Evolutionary conservation across 306 rosid species (phyloP), one percentile per base, ranked within the genome.

Genomic region (Argentina anserina): DNA sequence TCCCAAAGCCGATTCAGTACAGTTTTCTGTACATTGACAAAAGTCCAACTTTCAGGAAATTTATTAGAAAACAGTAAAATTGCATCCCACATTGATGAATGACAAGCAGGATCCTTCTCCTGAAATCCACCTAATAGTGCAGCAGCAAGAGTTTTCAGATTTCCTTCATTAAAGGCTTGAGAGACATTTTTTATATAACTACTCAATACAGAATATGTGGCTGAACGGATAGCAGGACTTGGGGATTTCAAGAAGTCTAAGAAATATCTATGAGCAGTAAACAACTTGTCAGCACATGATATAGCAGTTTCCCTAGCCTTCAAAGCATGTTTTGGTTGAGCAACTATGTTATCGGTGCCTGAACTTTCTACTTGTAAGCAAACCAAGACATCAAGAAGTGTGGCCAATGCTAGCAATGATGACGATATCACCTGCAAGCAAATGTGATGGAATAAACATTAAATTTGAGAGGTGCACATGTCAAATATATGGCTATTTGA

Each of bases 51-150:
- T 69, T 72, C 89, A 2, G 96, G 98, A 80, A 91, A 84, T 72
- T 74, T 84, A 85, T 81, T 91, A 61, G 92, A 94, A 81, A 91
- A 91, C 53, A 91, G 90, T 81, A 94, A 77, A 71, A 94, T 69
- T 43, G 82, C 84, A 76, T 91, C 96, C 98, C 98, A 94, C 97
- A 94, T 86, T 71, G 96, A 80, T 42, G 96, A 81, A 85, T 94
- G 96, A 81, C 97, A 91, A 47, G 76, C 69, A 71, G 96, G 90
- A 59, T 89, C 96, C 82, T 85, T 94, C 92, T 94, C 98, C 62
- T 82, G 87, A 80, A 94, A 91, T 75, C 91, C 86, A 84, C 97
- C 98, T 71, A 94, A 92, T 76, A 94, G 83, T 46, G 80, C 82
- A 39, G 84, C 84, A 50, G 97, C 85, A 70, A 94, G 71, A 75